These are phyloP conservation scores for Xylaria castorea DNA, from an alignment of 495 filamentous ascomycete species.

Conservation along the genomic window DNA sequence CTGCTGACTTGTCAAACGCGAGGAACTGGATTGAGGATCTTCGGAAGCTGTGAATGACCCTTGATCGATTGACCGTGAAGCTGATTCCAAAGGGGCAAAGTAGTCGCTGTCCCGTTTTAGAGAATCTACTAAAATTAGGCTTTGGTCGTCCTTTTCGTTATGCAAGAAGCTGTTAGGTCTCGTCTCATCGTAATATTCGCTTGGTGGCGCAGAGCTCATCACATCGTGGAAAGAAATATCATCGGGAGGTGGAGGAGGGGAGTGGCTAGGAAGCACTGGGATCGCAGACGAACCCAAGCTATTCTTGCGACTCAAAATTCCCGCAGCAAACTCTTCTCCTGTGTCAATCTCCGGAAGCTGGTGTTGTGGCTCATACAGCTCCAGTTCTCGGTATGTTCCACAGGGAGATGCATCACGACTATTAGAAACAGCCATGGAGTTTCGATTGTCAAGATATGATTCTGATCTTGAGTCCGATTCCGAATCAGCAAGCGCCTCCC, in stretches of 20 bases:
- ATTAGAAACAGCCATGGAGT: slow-evolving; percentile 30
- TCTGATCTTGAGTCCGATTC: slow-evolving; percentile 41
- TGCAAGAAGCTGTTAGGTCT: slow-evolving; percentile 52
- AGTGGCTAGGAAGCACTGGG: slow-evolving; percentile 45
- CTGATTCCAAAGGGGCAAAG: slow-evolving; percentile 37
- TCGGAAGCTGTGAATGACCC: slow-evolving; percentile 46
- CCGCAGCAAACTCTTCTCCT: slow-evolving; percentile 42
- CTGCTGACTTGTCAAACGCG: slow-evolving; percentile 36
- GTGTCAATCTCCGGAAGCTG: slow-evolving; percentile 49
- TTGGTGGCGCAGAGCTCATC: slow-evolving; percentile 37
- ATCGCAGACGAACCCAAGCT: slow-evolving; percentile 28
- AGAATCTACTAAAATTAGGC: slow-evolving; percentile 35
- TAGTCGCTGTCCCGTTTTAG: slow-evolving; percentile 46
- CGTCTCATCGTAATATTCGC: slow-evolving; percentile 49
- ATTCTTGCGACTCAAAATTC: slow-evolving; percentile 37
- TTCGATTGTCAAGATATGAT: slow-evolving; percentile 33
- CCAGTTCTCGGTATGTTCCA: slow-evolving; percentile 30
- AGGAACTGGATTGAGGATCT: slow-evolving; percentile 31
- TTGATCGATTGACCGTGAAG: slow-evolving; percentile 45
- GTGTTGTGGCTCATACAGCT: slow-evolving; percentile 34
- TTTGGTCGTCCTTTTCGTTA: slow-evolving; percentile 39
- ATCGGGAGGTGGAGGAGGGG: slow-evolving; percentile 43
- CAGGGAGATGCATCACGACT: slow-evolving; percentile 34
- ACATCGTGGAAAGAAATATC: slow-evolving; percentile 33
- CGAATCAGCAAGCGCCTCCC: slow-evolving; percentile 37